Conservation (phyloP, 257 asterid genomes). For the Cordia subcordata region DNA sequence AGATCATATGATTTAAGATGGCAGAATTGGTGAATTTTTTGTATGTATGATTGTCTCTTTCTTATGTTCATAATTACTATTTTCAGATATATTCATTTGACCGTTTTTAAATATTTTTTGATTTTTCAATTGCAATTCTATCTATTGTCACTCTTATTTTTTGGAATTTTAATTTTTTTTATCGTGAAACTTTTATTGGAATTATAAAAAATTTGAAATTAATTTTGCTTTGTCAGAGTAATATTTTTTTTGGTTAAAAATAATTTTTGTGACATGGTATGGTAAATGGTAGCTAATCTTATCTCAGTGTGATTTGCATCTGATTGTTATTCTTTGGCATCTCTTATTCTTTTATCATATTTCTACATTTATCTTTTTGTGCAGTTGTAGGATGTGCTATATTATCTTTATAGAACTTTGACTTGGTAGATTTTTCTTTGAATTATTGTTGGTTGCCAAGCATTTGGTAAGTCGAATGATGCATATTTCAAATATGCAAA, state of each 20-base stretch:
- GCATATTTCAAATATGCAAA: neutral
- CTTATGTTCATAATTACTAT: neutral
- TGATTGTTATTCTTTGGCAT: slow-evolving; percentile 24
- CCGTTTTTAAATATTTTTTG: slow-evolving; percentile 6
- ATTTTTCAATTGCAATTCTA: slow-evolving; percentile 5
- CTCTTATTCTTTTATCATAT: slow-evolving; percentile 14
- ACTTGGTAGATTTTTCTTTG: slow-evolving; percentile 15
- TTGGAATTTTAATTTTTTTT: neutral
- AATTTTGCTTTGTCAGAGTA: neutral
- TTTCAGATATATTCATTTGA: slow-evolving; percentile 1
- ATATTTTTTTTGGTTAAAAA: neutral
- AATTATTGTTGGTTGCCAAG: slow-evolving; percentile 7
- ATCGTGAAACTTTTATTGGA: neutral
- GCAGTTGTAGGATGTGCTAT: neutral
- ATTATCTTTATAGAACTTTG: neutral
- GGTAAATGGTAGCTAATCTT: neutral
- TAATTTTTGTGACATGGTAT: too few relatives aligned
- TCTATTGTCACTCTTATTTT: neutral
- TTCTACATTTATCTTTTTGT: slow-evolving; percentile 5
- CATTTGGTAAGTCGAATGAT: neutral
- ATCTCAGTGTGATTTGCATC: slow-evolving; percentile 12
- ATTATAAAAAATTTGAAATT: neutral
- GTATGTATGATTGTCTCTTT: neutral
- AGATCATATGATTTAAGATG: neutral
- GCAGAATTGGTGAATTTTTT: slow-evolving; percentile 11